Conservation (phyloP, 164 flowering plant species). For the Saururus chinensis region DNA sequence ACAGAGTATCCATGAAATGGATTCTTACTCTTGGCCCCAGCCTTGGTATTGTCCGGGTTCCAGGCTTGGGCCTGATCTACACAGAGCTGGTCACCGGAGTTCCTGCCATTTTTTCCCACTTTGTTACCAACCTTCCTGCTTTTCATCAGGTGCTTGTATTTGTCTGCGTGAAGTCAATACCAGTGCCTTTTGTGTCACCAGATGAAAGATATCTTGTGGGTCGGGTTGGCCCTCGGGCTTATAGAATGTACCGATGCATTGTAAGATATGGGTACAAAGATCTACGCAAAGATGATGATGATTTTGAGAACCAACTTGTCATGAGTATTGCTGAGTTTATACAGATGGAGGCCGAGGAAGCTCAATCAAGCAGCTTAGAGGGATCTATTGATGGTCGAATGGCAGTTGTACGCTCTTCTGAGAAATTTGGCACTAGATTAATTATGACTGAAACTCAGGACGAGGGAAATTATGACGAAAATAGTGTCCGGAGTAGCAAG, state of each 20-base stretch:
- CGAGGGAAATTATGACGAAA: slow-evolving; percentile 10
- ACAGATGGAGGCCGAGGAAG: slow-evolving; percentile 52
- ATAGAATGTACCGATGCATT: slow-evolving; percentile 63
- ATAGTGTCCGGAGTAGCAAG: slow-evolving; percentile 27
- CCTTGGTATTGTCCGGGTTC: slow-evolving; percentile 57
- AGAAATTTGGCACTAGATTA: slow-evolving; percentile 35
- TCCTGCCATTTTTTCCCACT: slow-evolving; percentile 58
- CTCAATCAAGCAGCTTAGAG: slow-evolving; percentile 12
- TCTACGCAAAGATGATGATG: slow-evolving; percentile 25
- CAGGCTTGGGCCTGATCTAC: slow-evolving; percentile 68
- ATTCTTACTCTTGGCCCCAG: slow-evolving; percentile 57
- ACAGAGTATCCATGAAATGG: slow-evolving; percentile 61
- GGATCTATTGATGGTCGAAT: slow-evolving; percentile 35
- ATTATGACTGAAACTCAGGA: slow-evolving; percentile 16
- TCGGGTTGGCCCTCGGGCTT: slow-evolving; percentile 55
- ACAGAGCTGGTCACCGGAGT: slow-evolving; percentile 59
- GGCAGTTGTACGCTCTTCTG: slow-evolving; percentile 51
- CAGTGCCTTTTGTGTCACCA: slow-evolving; percentile 33
- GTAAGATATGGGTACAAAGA: slow-evolving; percentile 71
- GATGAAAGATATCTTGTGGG: slow-evolving; percentile 63
- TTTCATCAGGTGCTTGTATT: slow-evolving; percentile 63
- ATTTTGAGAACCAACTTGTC: slow-evolving; percentile 45
- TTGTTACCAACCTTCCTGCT: slow-evolving; percentile 57
- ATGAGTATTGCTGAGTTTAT: slow-evolving; percentile 68
- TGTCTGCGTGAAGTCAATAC: slow-evolving; percentile 51